Conservation (phyloP, 345 rosid genomes). For the Gossypium turneri region DNA sequence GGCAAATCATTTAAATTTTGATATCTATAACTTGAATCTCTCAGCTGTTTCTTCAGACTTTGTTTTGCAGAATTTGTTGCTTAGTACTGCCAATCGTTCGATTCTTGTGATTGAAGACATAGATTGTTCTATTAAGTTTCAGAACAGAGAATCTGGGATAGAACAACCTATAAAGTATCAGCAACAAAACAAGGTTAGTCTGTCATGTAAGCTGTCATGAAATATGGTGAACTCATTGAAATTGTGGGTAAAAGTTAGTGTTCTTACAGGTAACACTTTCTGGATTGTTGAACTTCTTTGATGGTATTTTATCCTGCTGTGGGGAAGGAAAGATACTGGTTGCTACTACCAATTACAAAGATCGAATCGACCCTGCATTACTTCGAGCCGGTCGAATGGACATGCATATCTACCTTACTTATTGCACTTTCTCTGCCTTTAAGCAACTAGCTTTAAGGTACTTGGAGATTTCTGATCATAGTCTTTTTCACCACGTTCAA, state of each 20-base stretch:
- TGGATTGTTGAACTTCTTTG: conserved; percentile 41
- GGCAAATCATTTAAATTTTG: conserved; percentile 27
- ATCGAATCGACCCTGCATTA: conserved; percentile 39
- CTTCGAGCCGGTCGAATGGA: conserved; percentile 44
- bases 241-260: too few relatives aligned
- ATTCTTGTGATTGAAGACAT: conserved; percentile 13
- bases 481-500: conserved; percentile 21
- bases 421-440: conserved; percentile 39
- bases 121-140: conserved; percentile 7
- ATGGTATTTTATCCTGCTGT: conserved; percentile 45
- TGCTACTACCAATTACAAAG: conserved; percentile 41
- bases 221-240: too few relatives aligned
- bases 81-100: conserved; percentile 9
- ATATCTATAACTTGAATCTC: conserved; percentile 16
- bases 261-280: conserved; percentile 32
- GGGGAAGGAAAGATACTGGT: conserved; percentile 44
- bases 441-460: conserved; percentile 36
- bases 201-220: background rate
- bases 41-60: conserved; percentile 11
- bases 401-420: conserved; percentile 29
- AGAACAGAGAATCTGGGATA: conserved; percentile 2
- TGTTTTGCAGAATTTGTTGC: conserved; percentile 16
- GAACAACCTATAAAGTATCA: background rate
- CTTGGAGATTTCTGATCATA: conserved; percentile 26
- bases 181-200: conserved; percentile 8